A percentile compares a stretch with the other conserved stretches of the same genome.
phyloP scores from a whole-genome alignment of 441 rosid genomes.

The Mallotus repandus region DNA sequence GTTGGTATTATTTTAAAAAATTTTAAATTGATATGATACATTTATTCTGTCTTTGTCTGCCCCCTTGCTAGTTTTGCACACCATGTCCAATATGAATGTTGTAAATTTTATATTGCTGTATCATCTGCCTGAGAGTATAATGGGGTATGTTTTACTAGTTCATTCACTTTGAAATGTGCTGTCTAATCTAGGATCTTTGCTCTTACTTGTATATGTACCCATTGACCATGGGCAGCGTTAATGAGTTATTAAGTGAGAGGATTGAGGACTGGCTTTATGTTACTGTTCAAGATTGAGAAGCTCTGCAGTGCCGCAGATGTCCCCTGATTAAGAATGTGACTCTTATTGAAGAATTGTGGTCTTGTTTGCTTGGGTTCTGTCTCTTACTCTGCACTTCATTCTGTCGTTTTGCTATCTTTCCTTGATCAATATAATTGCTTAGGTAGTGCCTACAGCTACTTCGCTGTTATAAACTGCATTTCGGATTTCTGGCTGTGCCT shows the following conservation, averaged over 20 bases:
- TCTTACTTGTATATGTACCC: neutral
- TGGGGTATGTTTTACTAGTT: neutral
- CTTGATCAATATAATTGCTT: constrained; percentile 5
- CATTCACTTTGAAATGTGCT: neutral
- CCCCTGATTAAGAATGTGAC: neutral
- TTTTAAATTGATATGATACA: neutral
- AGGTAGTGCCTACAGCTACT: neutral
- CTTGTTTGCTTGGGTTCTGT: neutral
- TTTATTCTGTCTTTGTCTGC: neutral
- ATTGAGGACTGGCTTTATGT: neutral
- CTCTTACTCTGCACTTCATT: neutral
- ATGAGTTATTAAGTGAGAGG: neutral
- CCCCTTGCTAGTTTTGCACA: too few relatives aligned
- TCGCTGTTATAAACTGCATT: neutral
- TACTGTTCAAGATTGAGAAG: neutral
- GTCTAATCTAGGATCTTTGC: neutral
- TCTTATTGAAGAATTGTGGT: neutral
- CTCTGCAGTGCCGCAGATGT: neutral
- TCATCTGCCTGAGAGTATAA: neutral
- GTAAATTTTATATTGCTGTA: neutral
- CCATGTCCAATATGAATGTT: neutral
- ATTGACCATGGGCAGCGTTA: neutral
- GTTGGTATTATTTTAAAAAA: neutral
- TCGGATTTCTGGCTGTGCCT: neutral
- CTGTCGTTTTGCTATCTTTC: neutral